These are phyloP conservation scores for Annulohypoxylon truncatum DNA, from an alignment of 2,329 filamentous ascomycete species.

Conservation along the genomic window DNA sequence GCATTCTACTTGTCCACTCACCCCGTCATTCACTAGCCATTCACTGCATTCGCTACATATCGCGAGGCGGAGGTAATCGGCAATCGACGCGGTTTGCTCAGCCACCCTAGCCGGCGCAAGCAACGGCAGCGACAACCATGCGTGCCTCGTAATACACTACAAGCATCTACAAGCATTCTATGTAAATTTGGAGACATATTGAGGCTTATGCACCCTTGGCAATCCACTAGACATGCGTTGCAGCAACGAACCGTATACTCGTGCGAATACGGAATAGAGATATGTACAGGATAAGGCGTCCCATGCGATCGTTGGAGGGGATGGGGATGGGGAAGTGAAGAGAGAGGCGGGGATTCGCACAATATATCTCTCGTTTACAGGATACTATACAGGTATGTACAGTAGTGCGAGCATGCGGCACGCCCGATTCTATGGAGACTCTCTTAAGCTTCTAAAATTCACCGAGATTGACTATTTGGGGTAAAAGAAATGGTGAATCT, in stretches of 20 bases:
- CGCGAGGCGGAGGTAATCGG: background rate
- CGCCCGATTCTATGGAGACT: conserved; percentile 21
- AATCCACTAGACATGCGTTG: conserved; percentile 24
- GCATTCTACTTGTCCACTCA: conserved; percentile 1
- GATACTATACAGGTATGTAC: background rate
- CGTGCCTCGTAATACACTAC: conserved; percentile 10
- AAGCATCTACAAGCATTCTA: conserved; percentile 6
- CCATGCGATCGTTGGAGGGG: background rate
- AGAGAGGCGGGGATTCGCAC: conserved; percentile 16
- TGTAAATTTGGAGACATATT: conserved; percentile 18
- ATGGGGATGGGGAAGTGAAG: background rate
- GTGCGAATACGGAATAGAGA: conserved; percentile 2
- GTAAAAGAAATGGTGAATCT: background rate
- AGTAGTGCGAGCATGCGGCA: conserved; percentile 28
- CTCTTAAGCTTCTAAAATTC: conserved; percentile 15
- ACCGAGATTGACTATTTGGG: conserved; percentile 15
- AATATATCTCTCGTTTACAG: conserved; percentile 20
- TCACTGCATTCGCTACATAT: background rate
- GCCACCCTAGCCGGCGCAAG: conserved; percentile 28
- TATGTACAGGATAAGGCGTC: conserved; percentile 1
- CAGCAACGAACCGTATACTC: conserved; percentile 7
- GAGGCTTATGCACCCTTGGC: conserved; percentile 24
- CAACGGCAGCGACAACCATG: conserved; percentile 18
- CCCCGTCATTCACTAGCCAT: background rate
- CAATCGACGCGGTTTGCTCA: conserved; percentile 28